A percentile compares a stretch with the other conserved stretches of the same genome.
These are phyloP conservation scores for Leptographium radiaticola DNA, from an alignment of 2,329 filamentous ascomycete species.

Conservation along the genomic window DNA sequence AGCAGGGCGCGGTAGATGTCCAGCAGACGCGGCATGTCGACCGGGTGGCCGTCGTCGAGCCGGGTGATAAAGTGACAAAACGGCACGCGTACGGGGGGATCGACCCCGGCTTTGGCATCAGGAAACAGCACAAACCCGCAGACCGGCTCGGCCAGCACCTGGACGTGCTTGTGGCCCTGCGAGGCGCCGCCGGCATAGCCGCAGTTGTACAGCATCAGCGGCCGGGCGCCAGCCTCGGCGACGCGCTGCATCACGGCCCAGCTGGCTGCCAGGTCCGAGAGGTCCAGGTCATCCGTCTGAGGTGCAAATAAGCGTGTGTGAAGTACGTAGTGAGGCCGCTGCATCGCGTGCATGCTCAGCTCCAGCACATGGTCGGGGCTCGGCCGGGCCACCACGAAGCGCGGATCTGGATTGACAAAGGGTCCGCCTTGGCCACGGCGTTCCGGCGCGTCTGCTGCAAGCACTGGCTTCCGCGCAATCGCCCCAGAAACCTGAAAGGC, in stretches of 20 bases:
- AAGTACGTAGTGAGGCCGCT: constrained; percentile 23
- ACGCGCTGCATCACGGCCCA: constrained; percentile 22
- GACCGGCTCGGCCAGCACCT: constrained; percentile 23
- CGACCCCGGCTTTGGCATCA: neutral
- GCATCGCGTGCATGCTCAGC: constrained; percentile 23
- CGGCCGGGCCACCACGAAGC: constrained; percentile 16
- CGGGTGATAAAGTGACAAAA: constrained; percentile 12
- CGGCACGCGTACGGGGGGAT: constrained; percentile 10
- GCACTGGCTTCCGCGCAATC: constrained; percentile 13
- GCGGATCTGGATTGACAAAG: constrained; percentile 17
- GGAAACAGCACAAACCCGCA: constrained; percentile 14
- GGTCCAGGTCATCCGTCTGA: constrained; percentile 24
- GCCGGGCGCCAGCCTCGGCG: constrained; percentile 5
- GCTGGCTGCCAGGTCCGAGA: constrained; percentile 20
- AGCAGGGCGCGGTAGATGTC: constrained; percentile 11
- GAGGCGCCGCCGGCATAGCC: constrained; percentile 27
- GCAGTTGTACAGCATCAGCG: constrained; percentile 31
- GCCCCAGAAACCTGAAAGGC: constrained; percentile 16
- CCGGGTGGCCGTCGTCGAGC: constrained; percentile 3
- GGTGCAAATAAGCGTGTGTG: constrained; percentile 23
- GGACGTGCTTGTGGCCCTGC: constrained; percentile 31
- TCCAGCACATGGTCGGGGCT: constrained; percentile 19
- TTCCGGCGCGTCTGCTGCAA: constrained; percentile 14
- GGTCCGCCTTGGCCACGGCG: constrained; percentile 13
- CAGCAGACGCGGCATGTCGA: constrained; percentile 6